A percentile compares a stretch with the other conserved stretches of the same genome.
phyloP scores from a whole-genome alignment of 2,329 filamentous ascomycete species.

The Paraphaeosphaeria minitans region DNA sequence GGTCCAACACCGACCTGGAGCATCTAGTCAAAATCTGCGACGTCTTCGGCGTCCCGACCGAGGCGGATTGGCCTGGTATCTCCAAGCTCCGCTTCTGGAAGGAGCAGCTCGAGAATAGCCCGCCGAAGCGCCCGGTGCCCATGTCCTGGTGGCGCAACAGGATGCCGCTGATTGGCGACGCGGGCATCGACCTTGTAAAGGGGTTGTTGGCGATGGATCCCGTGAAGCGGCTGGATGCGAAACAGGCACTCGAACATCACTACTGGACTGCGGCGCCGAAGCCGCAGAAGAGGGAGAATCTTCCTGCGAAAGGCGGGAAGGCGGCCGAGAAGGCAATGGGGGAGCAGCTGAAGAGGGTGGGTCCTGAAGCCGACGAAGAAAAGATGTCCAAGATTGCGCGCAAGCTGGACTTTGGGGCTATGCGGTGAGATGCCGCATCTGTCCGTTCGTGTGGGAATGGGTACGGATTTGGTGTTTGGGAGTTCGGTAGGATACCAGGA shows the following conservation, averaged over 20 bases:
- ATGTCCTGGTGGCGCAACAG: conserved; percentile 74
- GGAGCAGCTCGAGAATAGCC: conserved; percentile 9
- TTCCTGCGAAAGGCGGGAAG: conserved; percentile 73
- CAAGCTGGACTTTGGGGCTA: conserved; percentile 60
- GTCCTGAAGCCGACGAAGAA: conserved; percentile 70
- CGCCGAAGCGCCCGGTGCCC: conserved; percentile 64
- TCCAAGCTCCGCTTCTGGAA: conserved; percentile 76
- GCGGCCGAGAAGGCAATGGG: conserved; percentile 74
- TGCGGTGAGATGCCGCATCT: no score
- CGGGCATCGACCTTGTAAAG: conserved; percentile 88
- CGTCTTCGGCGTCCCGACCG: conserved; percentile 85
- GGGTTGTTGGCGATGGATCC: conserved; percentile 85
- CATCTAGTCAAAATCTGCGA: conserved; percentile 85
- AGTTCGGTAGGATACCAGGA: neutral
- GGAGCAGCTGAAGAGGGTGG: conserved; percentile 78
- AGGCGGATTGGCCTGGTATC: conserved; percentile 95
- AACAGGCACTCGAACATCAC: conserved; percentile 76
- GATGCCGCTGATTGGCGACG: conserved; percentile 79
- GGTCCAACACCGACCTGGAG: conserved; percentile 82
- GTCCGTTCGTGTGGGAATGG: no score
- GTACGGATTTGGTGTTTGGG: neutral
- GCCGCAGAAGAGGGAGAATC: conserved; percentile 79
- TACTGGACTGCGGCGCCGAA: conserved; percentile 88
- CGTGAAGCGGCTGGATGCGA: conserved; percentile 78
- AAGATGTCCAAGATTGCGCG: conserved; percentile 77